Base-by-base conservation (phyloP, 441 rosid genomes). In the Pelargonium cotyledonis region DNA sequence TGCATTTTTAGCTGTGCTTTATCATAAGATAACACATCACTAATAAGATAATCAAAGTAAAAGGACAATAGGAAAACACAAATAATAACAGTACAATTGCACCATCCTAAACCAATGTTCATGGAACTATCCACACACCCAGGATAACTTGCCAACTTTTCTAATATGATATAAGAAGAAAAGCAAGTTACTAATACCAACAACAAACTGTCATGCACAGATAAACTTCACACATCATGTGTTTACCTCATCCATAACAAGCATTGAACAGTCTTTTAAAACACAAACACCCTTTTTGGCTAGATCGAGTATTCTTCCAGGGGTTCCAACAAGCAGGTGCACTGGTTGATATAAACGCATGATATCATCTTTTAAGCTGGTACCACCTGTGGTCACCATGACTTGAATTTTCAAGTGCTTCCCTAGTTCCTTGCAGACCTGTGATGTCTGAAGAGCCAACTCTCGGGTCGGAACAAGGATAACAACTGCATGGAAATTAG, bases 281-380 rank as follows among this genome's bases (percentile, higher is more conserved):
- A 89, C 74, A 80, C 99, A 94, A 75, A 94, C 85, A 51, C 98
- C 96, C 77, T 89, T 94, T 80, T 85, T 94, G 9, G 98, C 77
- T 75, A 94, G 97, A 83, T 94, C 98, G 29, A 94, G 77, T 66
- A 91, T 91, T 74, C 98, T 89, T 77, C 98, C 98, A 35, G 97
- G 98, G 70, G 98, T 94, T 72, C 98, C 98, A 72, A 94, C 97
- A 72, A 94, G 89, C 15, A 94, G 82, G 81, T 94, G 97, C 8
- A 94, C 98, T 15, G 98, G 98, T 75, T 94, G 98, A 78, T 91
- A 89, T 80, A 94, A 83, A 44, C 98, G 95, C 98, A 94, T 91
- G 67, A 94, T 91, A 80, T 94, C 98, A 78, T 94, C 98, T 88
- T 91, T 94, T 70, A 94, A 81, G 81, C 97, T 94, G 75, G 98